Evolutionary conservation across 2,329 filamentous ascomycete genomes (phyloP).

Genomic region (Elsinoe australis): DNA sequence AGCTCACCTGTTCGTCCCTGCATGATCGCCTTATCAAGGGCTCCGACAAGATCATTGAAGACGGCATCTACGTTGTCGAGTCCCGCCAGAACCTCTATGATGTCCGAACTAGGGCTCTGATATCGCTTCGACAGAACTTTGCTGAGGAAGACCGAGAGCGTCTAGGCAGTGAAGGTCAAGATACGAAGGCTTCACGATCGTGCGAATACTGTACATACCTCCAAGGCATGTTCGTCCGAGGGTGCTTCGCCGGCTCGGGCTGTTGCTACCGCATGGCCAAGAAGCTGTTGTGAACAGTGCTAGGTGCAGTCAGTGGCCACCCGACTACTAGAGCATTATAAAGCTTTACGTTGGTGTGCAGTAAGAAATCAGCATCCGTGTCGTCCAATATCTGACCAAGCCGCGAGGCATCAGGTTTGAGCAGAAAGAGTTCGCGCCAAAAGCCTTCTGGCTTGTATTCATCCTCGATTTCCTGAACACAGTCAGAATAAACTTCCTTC

Average conservation of each 20-base stretch:
- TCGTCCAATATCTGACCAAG: conserved; percentile 61
- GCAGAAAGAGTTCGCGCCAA: conserved; percentile 91
- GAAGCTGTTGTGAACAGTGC: conserved; percentile 67
- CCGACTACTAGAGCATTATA: too few relatives aligned
- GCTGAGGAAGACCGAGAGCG: conserved; percentile 78
- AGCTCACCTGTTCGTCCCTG: conserved; percentile 60
- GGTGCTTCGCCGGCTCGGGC: conserved; percentile 55
- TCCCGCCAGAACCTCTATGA: conserved; percentile 82
- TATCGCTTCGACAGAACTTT: conserved; percentile 81
- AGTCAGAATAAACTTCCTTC: conserved; percentile 13
- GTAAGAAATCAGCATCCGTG: conserved; percentile 65
- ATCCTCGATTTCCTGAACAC: conserved; percentile 51
- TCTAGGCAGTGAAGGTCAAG: too few relatives aligned
- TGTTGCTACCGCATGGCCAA: conserved; percentile 62
- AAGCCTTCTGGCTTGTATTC: conserved; percentile 76
- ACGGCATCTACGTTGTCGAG: conserved; percentile 79
- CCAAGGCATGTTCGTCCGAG: conserved; percentile 70
- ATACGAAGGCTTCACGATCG: too few relatives aligned
- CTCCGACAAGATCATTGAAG: conserved; percentile 80
- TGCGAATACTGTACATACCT: conserved; percentile 57
- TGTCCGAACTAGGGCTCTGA: conserved; percentile 88
- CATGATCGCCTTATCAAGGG: conserved; percentile 74
- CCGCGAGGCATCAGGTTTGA: conserved; percentile 66
- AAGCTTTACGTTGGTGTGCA: conserved; percentile 59
- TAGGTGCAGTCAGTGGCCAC: conserved; percentile 24